Evolutionary conservation across 2,329 filamentous ascomycete species (phyloP), one percentile per base, ranked within the genome.

Genomic region (Truncatella angustata): DNA sequence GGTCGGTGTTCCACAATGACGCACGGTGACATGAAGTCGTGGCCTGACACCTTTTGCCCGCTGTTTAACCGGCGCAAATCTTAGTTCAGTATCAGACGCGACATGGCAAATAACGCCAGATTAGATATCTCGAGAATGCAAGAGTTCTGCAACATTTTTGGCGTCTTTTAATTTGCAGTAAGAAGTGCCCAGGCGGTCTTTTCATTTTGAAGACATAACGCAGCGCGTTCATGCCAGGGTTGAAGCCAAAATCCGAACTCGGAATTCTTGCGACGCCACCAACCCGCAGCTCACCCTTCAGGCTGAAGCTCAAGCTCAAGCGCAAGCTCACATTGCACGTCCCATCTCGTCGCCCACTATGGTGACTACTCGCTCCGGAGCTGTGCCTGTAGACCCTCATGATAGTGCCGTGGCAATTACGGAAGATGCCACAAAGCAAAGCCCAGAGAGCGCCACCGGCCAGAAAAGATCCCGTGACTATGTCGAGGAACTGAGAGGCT

Each of bases 401-500:
- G 16, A 14, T 14, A n/a, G 5, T 20, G 6, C 10, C 3, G 42
- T 50, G 47, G 47, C 30, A 23, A 23, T 12, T 7, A 18, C 28
- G 20, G 36, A 50, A 26, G 26, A 11, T 5, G 54, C 37, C 35
- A 43, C 39, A 32, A 34, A 54, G 16, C 43, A 39, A 40, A 53
- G 50, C 35, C 43, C 55, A 16, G 42, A 45, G 34, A 56, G 45
- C 46, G 51, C 59, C 45, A 36, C 49, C 26, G 43, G 49, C 46
- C 59, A 60, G 45, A 68, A 68, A 54, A 56, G 65, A 11, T 24
- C 55, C 18, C 64, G 62, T 50, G 58, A 62, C 40, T 67, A 66
- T 44, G 65, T 58, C 26, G 61, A 65, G 52, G 60, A 66, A 34
- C 50, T 67, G 37, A 67, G 67, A 49, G 66, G 66, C 7, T 43